Conservation (phyloP, 164 flowering plant species). For the Buxus sempervirens region DNA sequence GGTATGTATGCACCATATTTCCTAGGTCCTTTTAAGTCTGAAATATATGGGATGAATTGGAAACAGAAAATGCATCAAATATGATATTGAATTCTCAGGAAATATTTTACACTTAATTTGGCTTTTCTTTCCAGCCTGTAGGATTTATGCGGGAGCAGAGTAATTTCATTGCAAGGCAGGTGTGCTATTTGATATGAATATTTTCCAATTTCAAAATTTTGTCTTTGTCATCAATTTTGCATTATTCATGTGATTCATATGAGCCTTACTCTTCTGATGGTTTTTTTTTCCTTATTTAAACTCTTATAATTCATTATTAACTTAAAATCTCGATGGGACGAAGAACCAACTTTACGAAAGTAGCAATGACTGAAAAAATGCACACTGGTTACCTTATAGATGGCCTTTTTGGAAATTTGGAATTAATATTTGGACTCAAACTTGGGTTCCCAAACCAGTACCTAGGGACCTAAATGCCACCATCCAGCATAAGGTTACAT, state of each 20-base stretch:
- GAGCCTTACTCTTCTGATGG: neutral
- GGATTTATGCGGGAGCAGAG: conserved; percentile 95
- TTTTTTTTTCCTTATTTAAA: neutral
- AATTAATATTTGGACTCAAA: too few relatives aligned
- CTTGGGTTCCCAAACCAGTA: too few relatives aligned
- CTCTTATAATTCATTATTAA: neutral
- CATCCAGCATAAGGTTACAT: too few relatives aligned
- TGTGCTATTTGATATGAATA: conserved; percentile 12
- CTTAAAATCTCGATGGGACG: too few relatives aligned
- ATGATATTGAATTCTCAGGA: neutral
- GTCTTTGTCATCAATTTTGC: neutral
- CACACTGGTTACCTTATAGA: too few relatives aligned
- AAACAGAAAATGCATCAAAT: neutral
- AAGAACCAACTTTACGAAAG: too few relatives aligned
- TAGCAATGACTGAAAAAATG: too few relatives aligned
- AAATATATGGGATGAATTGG: neutral
- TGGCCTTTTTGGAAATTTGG: too few relatives aligned
- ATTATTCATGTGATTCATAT: neutral
- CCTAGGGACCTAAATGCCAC: too few relatives aligned
- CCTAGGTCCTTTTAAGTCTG: neutral
- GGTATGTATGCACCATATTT: conserved; percentile 37
- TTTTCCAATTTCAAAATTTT: neutral
- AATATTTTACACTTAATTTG: conserved; percentile 7
- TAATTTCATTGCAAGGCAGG: conserved; percentile 79
- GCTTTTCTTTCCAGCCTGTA: conserved; percentile 63